These are phyloP conservation scores for Solanum pennellii DNA, from an alignment of 257 asterid species.

Conservation along the genomic window DNA sequence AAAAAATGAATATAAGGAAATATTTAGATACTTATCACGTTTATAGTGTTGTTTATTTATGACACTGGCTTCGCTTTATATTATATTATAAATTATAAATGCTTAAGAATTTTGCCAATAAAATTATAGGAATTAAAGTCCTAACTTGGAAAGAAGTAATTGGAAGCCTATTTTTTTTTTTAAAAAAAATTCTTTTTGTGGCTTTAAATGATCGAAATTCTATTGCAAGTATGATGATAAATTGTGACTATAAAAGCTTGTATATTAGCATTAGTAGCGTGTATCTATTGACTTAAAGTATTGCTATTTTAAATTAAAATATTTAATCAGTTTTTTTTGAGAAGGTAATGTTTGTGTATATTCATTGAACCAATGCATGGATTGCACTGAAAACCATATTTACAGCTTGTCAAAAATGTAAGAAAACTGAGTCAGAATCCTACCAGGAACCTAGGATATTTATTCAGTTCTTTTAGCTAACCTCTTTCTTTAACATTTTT, in stretches of 20 bases:
- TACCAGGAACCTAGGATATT: too few species aligned
- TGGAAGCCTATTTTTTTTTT: neutral
- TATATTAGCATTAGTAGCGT: too few species aligned
- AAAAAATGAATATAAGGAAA: neutral
- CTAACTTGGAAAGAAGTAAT: neutral
- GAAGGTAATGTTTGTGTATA: too few species aligned
- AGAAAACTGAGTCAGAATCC: too few species aligned
- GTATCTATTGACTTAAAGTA: too few species aligned
- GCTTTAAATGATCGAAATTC: neutral
- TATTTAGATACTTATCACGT: neutral
- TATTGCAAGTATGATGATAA: too few species aligned
- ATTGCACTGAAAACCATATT: too few species aligned
- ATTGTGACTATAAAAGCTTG: too few species aligned
- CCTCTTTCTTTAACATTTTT: neutral
- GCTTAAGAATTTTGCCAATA: neutral
- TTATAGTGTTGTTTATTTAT: neutral
- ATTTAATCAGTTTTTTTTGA: too few species aligned
- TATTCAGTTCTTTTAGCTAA: neutral
- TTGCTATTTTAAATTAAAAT: too few species aligned
- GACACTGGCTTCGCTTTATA: neutral
- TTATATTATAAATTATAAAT: neutral
- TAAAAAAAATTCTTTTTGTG: neutral
- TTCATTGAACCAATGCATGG: too few species aligned
- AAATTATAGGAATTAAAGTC: neutral
- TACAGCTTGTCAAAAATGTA: too few species aligned